A percentile compares a stretch with the other conserved stretches of the same genome.
phyloP scores from a whole-genome alignment of 306 rosid genomes.

The Notholithocarpus densiflorus region DNA sequence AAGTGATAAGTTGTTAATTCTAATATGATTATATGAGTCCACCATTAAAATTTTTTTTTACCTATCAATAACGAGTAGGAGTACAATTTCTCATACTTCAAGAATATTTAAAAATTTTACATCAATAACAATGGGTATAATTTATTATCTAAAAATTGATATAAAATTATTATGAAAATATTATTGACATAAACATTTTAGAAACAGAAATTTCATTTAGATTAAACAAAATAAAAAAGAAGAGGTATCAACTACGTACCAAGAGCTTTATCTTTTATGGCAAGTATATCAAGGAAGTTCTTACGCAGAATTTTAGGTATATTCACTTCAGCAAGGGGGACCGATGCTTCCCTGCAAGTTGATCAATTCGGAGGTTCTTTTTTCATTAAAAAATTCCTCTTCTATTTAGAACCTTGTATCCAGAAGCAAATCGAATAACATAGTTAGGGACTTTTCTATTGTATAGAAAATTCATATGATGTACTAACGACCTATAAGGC shows the following conservation, averaged over 20 bases:
- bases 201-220: too few relatives aligned
- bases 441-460: neutral
- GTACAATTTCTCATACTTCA: accelerated
- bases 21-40: accelerated
- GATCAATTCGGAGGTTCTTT: neutral
- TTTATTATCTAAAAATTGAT: too few relatives aligned
- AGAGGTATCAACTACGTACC: neutral
- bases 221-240: neutral
- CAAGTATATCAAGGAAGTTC: neutral
- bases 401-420: neutral
- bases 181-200: too few relatives aligned
- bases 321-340: neutral
- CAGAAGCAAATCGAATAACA: neutral
- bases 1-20: too few relatives aligned
- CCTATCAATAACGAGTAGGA: accelerated
- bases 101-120: accelerated
- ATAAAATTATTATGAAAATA: too few relatives aligned
- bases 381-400: neutral
- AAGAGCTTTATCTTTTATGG: neutral
- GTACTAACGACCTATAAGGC: neutral
- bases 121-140: too few relatives aligned
- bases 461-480: neutral
- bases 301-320: neutral
- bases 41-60: too few relatives aligned
- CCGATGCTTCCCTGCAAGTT: neutral